phyloP scores from a whole-genome alignment of 2,329 filamentous ascomycete species.

The Alternaria arbusti region DNA sequence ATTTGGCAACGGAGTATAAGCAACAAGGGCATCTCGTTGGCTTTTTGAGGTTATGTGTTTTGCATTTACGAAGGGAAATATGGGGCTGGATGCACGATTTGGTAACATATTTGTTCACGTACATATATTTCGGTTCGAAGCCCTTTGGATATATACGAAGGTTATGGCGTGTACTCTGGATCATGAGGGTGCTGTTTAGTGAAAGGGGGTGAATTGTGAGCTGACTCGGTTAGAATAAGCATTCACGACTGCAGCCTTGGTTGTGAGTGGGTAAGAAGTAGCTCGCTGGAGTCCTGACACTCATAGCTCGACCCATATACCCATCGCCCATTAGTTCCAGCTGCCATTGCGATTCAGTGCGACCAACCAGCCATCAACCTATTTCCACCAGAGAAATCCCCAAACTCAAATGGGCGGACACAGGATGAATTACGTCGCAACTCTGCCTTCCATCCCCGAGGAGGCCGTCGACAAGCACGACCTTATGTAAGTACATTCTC shows the following conservation, averaged over 20 bases:
- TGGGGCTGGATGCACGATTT: too few relatives aligned
- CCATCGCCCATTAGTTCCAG: background rate
- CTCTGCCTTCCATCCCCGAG: background rate
- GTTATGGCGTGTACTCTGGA: background rate
- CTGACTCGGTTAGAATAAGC: background rate
- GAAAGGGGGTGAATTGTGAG: background rate
- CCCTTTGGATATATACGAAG: background rate
- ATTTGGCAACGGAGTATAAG: background rate
- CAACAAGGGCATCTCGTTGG: constrained; percentile 1
- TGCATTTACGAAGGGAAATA: background rate
- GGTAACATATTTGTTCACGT: background rate
- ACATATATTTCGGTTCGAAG: background rate
- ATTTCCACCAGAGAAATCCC: background rate
- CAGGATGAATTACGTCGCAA: background rate
- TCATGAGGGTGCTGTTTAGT: background rate
- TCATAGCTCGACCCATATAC: background rate
- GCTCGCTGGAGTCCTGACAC: background rate
- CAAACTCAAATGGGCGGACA: background rate
- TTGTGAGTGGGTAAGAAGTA: background rate
- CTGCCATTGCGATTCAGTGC: background rate
- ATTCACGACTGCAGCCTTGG: background rate
- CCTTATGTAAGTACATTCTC: background rate
- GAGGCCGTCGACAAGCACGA: background rate
- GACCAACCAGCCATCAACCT: background rate
- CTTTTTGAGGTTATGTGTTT: background rate